Evolutionary conservation across 495 filamentous ascomycete genomes (phyloP), one percentile per base, ranked within the genome.

Genomic region (Beverwykella pulmonaria): DNA sequence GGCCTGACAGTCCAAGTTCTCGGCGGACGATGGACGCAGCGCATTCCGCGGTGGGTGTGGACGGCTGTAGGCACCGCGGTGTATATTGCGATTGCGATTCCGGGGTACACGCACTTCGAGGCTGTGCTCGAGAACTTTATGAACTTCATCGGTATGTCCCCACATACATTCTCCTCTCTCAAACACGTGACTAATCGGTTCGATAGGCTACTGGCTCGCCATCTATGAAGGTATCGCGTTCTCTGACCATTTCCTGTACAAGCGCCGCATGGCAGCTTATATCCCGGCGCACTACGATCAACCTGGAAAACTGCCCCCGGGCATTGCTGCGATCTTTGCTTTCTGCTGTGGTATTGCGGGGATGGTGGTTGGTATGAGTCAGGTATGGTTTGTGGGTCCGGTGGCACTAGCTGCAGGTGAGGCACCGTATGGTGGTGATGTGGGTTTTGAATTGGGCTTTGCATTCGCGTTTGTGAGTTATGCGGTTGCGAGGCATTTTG

Each of bases 11-110:
- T 93, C 53, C 90, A 93, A 75, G 83, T 92, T 12, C 74, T 95
- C 30, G 39, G 39, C 17, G 84, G 83, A 20, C 82, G 82, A 44
- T 82, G 79, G 73, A 86, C 87, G 15, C 86, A 87, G 73, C 80
- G 79, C 47, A 84, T 95, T 5, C 91, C 91, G 19, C 86, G 91
- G 5, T 92, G 91, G 75, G 65, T 93, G 60, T 94, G 88, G 89
- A 88, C 86, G 0, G 80, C 88, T 59, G 63, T 91, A 29, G 87
- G 81, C 48, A 90, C 90, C 0, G 79, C 81, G 57, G 83, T 86
- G 19, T 93, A 90, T 67, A 82, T 91, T 52, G 90, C 87, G 4
- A 88, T 95, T 65, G 84, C 87, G 9, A 89, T 94, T 65, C 89
- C 90, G 0, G 91, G 89, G 0, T 93, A 93, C 79, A 79, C 79